Percentiles rank a stretch among this genome's conserved stretches.
Conservation (phyloP, 1,284 basidiomycete genomes). For the Cutaneotrichosporon cutaneum region DNA sequence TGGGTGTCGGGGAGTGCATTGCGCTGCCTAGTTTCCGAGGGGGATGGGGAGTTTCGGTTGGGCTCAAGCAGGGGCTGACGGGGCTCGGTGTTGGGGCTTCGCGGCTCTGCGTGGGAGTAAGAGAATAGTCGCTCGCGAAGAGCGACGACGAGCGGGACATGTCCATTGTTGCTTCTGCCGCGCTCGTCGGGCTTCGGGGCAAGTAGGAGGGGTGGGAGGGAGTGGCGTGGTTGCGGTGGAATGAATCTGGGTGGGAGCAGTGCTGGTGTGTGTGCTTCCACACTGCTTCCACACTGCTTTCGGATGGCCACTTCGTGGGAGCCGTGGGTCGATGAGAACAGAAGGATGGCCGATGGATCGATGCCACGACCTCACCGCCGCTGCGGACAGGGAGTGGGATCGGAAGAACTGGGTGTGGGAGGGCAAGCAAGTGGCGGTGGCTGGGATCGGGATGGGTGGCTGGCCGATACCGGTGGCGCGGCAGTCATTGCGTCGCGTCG, state of each 20-base stretch:
- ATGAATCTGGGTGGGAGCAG: background rate
- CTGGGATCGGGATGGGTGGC: too few relatives aligned
- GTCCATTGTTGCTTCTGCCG: background rate
- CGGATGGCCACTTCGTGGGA: background rate
- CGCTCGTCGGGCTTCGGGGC: background rate
- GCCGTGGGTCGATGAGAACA: too few relatives aligned
- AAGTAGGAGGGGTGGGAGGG: too few relatives aligned
- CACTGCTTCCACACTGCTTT: background rate
- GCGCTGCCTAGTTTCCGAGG: background rate
- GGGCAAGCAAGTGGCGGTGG: too few relatives aligned
- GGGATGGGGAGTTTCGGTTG: background rate
- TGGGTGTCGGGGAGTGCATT: background rate
- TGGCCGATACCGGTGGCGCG: too few relatives aligned
- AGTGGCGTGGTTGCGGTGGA: background rate
- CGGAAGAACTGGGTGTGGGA: too few relatives aligned
- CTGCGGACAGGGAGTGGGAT: too few relatives aligned
- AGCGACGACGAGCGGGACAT: background rate
- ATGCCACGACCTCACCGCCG: too few relatives aligned
- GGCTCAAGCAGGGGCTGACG: background rate
- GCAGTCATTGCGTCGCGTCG: too few relatives aligned
- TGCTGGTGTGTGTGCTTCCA: background rate
- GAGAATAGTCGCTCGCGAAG: conserved; percentile 4
- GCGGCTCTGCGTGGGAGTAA: background rate
- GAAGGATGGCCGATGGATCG: too few relatives aligned
- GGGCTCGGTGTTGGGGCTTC: background rate